phyloP scores from a whole-genome alignment of 768 basidiomycete genomes.

The Rhizopogon vinicolor region DNA sequence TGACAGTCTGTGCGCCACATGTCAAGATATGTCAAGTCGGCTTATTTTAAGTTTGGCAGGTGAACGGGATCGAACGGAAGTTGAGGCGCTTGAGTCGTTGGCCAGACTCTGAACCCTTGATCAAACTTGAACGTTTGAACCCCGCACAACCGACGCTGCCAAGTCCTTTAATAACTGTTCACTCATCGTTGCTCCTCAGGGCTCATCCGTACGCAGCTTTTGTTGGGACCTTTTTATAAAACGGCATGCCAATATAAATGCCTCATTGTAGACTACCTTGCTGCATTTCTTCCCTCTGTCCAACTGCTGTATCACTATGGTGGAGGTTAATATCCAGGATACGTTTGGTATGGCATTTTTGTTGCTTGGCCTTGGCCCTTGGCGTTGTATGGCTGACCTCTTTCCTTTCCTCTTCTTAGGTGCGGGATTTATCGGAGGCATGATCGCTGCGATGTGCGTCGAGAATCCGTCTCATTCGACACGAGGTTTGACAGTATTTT shows the following conservation, averaged over 20 bases:
- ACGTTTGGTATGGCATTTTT: slow-evolving; percentile 1
- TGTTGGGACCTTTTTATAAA: background rate
- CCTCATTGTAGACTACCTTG: background rate
- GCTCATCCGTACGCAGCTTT: background rate
- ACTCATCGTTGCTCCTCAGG: background rate
- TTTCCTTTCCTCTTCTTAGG: slow-evolving; percentile 3
- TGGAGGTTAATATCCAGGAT: slow-evolving; percentile 1
- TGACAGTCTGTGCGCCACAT: too few relatives aligned
- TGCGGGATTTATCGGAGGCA: slow-evolving; percentile 16
- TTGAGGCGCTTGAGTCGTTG: too few relatives aligned
- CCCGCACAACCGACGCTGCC: background rate
- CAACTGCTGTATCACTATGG: background rate
- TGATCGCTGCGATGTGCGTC: slow-evolving; percentile 14
- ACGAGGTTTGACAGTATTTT: background rate
- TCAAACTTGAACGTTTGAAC: background rate
- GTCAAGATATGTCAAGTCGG: too few relatives aligned
- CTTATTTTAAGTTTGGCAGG: too few relatives aligned
- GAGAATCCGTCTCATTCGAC: background rate
- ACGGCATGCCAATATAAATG: background rate
- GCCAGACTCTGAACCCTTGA: too few relatives aligned
- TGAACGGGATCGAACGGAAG: too few relatives aligned
- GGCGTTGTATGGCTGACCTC: background rate
- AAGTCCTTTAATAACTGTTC: background rate
- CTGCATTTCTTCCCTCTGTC: background rate
- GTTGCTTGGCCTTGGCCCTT: background rate